phyloP scores from a whole-genome alignment of 2,329 filamentous ascomycete genomes.

The Calonectria henricotiae region DNA sequence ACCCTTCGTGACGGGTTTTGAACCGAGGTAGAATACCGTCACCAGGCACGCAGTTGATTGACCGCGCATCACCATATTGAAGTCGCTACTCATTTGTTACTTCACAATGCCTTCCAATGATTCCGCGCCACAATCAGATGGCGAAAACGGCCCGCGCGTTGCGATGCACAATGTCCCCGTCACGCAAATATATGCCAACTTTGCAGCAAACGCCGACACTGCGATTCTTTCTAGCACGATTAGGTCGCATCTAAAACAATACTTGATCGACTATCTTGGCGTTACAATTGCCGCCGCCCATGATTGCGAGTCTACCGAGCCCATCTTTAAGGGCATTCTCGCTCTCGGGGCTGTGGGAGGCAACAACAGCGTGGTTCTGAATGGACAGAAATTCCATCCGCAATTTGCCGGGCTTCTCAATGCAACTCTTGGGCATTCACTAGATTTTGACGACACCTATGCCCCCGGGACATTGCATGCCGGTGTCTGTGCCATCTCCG shows the following conservation, averaged over 20 bases:
- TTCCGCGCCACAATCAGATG: neutral
- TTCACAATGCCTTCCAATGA: neutral
- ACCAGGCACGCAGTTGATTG: neutral
- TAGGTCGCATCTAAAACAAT: conserved; percentile 4
- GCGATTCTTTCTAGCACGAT: neutral
- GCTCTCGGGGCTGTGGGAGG: neutral
- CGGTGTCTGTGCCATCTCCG: conserved; percentile 12
- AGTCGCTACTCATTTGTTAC: neutral
- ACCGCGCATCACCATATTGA: neutral
- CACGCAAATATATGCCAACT: conserved; percentile 3
- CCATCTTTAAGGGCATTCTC: conserved; percentile 10
- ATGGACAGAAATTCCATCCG: conserved; percentile 14
- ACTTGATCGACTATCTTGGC: conserved; percentile 12
- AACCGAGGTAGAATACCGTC: neutral
- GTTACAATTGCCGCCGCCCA: conserved; percentile 15
- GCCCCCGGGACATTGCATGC: conserved; percentile 24
- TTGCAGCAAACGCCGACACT: conserved; percentile 3
- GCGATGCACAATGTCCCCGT: neutral
- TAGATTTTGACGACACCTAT: conserved; percentile 32
- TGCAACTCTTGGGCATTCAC: conserved; percentile 22
- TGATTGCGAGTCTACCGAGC: conserved; percentile 7
- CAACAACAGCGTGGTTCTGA: neutral
- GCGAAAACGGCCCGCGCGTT: too few species aligned
- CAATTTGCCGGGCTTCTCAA: conserved; percentile 33
- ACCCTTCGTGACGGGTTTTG: neutral